A percentile compares a stretch with the other conserved stretches of the same genome.
These are phyloP conservation scores for Pseudopyricularia javanii DNA, from an alignment of 2,329 filamentous ascomycete species.

Conservation along the genomic window DNA sequence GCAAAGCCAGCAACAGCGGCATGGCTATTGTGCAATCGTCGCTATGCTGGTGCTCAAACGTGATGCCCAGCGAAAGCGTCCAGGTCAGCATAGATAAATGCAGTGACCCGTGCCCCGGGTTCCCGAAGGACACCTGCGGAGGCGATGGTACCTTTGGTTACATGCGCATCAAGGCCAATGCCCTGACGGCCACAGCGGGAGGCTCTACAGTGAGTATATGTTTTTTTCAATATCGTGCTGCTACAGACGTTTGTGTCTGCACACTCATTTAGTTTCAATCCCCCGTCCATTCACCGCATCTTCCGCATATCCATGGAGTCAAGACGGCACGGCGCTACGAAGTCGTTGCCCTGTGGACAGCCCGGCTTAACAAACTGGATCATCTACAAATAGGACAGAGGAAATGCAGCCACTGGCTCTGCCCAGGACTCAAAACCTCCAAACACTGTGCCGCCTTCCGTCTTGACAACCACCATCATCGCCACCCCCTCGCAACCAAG, in stretches of 20 bases:
- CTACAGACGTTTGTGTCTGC: not conserved
- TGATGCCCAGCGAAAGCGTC: conserved; percentile 37
- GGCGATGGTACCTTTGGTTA: conserved; percentile 52
- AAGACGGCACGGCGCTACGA: not conserved
- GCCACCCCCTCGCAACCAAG: not conserved
- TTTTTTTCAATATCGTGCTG: not conserved
- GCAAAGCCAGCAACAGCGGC: conserved; percentile 39
- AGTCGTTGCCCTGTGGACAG: not conserved
- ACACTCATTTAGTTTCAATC: not conserved
- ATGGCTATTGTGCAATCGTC: conserved; percentile 56
- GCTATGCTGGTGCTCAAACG: conserved; percentile 66
- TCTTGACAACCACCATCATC: not conserved
- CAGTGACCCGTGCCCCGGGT: conserved; percentile 54
- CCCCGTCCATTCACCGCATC: not conserved
- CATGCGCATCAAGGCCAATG: conserved; percentile 33
- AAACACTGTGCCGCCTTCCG: not conserved
- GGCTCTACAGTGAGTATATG: conserved; percentile 6
- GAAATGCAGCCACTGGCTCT: not conserved
- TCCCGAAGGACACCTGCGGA: conserved; percentile 53
- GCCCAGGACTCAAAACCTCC: not conserved
- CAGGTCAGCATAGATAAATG: conserved; percentile 35
- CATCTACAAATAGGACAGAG: not conserved
- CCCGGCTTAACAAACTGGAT: not conserved
- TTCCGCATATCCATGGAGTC: not conserved
- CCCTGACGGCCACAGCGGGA: conserved; percentile 46